phyloP scores from a whole-genome alignment of 352 stramenopile genomes.

The Phytophthora parvispora region DNA sequence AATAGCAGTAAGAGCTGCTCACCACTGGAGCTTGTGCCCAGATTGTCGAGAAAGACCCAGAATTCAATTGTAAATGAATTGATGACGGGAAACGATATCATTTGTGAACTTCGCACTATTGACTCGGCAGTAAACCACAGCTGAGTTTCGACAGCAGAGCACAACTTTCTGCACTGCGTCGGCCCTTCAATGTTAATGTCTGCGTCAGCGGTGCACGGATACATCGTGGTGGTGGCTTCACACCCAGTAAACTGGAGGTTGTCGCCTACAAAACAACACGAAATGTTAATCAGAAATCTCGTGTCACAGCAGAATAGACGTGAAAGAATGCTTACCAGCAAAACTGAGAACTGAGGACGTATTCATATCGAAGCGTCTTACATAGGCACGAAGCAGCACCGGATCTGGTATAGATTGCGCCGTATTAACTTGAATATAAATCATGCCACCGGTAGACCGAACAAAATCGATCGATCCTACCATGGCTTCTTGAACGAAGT shows the following conservation, averaged over 20 bases:
- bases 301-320: neutral
- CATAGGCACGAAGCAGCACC: constrained; percentile 47
- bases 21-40: neutral
- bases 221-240: constrained; percentile 29
- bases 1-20: constrained; percentile 50
- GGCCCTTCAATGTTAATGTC: constrained; percentile 8
- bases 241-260: constrained; percentile 48
- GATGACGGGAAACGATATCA: constrained; percentile 26
- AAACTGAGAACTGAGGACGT: constrained; percentile 26
- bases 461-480: constrained; percentile 34
- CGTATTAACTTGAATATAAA: constrained; percentile 30
- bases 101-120: constrained; percentile 35
- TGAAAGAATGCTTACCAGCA: constrained; percentile 36
- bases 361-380: constrained; percentile 11
- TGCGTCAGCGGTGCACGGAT: constrained; percentile 20
- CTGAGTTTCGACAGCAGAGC: constrained; percentile 37
- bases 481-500: constrained; percentile 4
- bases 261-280: constrained; percentile 44
- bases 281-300: too few relatives aligned
- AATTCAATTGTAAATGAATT: constrained; percentile 53
- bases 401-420: constrained; percentile 4
- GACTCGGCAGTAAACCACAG: constrained; percentile 40
- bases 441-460: constrained; percentile 54
- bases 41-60: constrained; percentile 38
- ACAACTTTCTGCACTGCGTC: constrained; percentile 34